Conservation (phyloP, 495 filamentous ascomycete genomes). For the Neurospora sp. region DNA sequence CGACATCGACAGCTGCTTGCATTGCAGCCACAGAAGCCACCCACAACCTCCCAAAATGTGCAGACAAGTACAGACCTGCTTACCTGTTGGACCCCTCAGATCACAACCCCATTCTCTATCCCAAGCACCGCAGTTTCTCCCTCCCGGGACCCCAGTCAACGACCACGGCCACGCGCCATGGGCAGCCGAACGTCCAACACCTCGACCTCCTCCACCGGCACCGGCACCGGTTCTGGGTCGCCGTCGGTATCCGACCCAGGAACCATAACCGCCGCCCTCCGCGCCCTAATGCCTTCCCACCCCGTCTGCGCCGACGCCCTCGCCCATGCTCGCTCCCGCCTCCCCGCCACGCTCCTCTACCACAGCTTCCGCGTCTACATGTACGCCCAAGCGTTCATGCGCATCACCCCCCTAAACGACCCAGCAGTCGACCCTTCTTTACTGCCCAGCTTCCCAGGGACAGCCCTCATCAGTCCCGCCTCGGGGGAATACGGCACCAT, state of each 20-base stretch:
- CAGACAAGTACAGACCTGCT: not conserved
- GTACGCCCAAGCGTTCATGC: slow-evolving; percentile 25
- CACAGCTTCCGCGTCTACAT: slow-evolving; percentile 38
- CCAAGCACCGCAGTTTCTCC: not conserved
- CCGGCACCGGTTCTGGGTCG: not conserved
- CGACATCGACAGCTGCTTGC: not conserved
- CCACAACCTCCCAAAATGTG: not conserved
- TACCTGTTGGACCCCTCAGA: not conserved
- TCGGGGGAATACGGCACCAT: slow-evolving; percentile 4
- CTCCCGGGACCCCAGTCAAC: not conserved
- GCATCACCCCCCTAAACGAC: slow-evolving; percentile 2
- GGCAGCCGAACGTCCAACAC: slow-evolving; percentile 1
- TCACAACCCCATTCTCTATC: not conserved
- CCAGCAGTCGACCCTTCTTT: not conserved
- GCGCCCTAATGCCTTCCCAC: slow-evolving; percentile 16
- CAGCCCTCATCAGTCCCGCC: slow-evolving; percentile 1
- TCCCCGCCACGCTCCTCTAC: slow-evolving; percentile 34
- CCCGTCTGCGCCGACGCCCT: slow-evolving; percentile 22
- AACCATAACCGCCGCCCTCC: slow-evolving; percentile 18
- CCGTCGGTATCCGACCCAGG: not conserved
- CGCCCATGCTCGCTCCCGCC: slow-evolving; percentile 14
- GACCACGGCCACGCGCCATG: not conserved
- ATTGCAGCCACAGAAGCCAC: not conserved
- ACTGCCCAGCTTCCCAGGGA: not conserved
- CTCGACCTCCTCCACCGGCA: slow-evolving; percentile 2